Percentiles rank a stretch among this genome's conserved stretches.
Evolutionary conservation across 305 asterid genomes (phyloP).

Genomic region (Fraxinus latifolia): DNA sequence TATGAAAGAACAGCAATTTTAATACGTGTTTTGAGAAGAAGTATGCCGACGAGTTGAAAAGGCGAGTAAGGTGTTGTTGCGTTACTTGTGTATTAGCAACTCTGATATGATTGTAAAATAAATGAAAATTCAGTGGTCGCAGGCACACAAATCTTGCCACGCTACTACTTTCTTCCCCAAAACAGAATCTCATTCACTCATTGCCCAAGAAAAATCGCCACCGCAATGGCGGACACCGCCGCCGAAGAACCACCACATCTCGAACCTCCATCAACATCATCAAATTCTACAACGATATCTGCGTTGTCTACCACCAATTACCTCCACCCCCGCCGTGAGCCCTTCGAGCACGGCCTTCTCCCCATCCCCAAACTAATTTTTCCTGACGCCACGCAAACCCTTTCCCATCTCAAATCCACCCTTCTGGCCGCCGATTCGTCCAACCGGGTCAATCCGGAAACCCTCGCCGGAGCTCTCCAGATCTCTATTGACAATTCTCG

Average conservation of each 20-base stretch:
- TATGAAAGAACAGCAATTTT: background rate
- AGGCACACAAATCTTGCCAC: constrained; percentile 3
- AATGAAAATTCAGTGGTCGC: background rate
- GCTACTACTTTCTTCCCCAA: constrained; percentile 12
- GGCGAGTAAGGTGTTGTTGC: background rate
- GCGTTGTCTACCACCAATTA: constrained; percentile 22
- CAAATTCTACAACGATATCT: constrained; percentile 11
- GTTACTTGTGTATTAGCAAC: background rate
- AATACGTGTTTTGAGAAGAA: background rate
- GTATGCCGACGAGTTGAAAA: background rate
- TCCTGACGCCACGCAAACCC: constrained; percentile 70
- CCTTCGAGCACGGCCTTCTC: constrained; percentile 92
- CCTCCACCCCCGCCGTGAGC: constrained; percentile 86
- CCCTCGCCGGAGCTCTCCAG: constrained; percentile 54
- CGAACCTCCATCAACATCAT: constrained; percentile 8
- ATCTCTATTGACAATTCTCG: constrained; percentile 74
- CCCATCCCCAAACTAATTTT: constrained; percentile 87
- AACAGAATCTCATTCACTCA: constrained; percentile 4
- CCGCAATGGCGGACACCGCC: constrained; percentile 26
- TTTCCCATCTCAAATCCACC: constrained; percentile 61
- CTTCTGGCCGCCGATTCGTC: constrained; percentile 49
- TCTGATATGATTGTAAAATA: background rate
- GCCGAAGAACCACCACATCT: constrained; percentile 17
- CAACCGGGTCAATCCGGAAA: constrained; percentile 42
- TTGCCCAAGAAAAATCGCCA: constrained; percentile 11